Base-by-base conservation (phyloP, 2,329 filamentous ascomycete species). In the Penicillium corylophilum region DNA sequence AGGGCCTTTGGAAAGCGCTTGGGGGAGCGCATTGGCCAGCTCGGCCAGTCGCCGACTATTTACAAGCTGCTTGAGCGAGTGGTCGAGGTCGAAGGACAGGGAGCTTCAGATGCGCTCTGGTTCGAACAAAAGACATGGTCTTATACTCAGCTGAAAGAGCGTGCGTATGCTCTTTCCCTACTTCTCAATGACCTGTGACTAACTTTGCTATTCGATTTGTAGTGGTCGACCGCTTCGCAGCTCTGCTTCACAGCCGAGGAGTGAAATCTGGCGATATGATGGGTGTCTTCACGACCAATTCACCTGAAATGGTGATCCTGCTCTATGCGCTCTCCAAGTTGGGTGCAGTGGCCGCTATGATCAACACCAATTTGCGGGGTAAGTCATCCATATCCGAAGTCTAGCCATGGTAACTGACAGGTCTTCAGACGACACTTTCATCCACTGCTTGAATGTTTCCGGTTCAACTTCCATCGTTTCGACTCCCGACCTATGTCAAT, bases 121-220 rank as follows among this genome's bases (percentile, higher is more conserved):
- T 79, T 79, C 62, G 77, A 79, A 54, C 70, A 74, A 2, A 74
- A 71, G 54, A 73, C 67, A 4, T 79, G 75, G 76, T 78, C 73
- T 2, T 79, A 78, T 59, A 65, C 59, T 2, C 68, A 78, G 50
- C 49, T 78, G 35, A 76, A 74, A 54, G 69, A 69, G 23, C 60
- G 76, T 77, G 53, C 48, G 71, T 68, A 22, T 18, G 10, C 2
- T n/a, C 28, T 22, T 40, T 35, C 2, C 1, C 4, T 15, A 44
- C 5, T 22, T 1, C 1, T 3, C 16, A 1, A 8, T 16, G 33
- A 24, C 24, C 15, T 36, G 29, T 49, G 45, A 39, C 44, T 55
- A 31, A 60, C 54, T 23, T n/a, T n/a, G n/a, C n/a, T n/a, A n/a
- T n/a, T 7, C 13, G 29, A 4, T 22, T n/a, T 46, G 16, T 53